Base-by-base conservation (phyloP, 2,329 filamentous ascomycete genomes). In the Berkeleyomyces rouxiae region DNA sequence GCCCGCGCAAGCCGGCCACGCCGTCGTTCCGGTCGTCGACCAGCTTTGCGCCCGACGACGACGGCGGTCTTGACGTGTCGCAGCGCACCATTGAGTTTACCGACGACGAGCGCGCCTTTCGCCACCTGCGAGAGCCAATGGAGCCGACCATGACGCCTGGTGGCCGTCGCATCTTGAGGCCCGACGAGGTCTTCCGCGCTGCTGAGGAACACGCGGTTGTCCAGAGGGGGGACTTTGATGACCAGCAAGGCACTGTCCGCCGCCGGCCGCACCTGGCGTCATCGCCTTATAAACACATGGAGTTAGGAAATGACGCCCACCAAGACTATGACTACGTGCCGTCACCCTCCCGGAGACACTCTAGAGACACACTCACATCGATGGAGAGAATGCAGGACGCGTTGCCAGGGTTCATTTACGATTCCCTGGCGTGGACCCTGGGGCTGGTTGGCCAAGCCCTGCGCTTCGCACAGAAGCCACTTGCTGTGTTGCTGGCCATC, bases 381-480 rank as follows among this genome's bases (percentile, higher is more conserved):
- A 74, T 31, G 66, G 68, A 72, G 2, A 70, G 71, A 36, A 61
- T 78, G 11, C 67, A 71, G 0, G 67, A 71, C 9, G 73, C 73
- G 1, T 63, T 76, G 2, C 75, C 75, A 0, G 68, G 69, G 2
- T 71, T 73, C 5, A 5, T 78, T 6, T 74, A 75, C 61, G 71
- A 75, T 49, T 70, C 73, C 2, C 64, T 76, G 4, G 69, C 70
- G 23, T 87, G 84, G 77, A 64, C 75, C 2, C 66, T 81, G 1
- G 81, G 81, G 39, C 75, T 88, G 13, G 65, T 87, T 10, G 75
- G 75, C 4, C 77, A 84, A 61, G 80, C 83, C 2, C 76, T 89
- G 58, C 75, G 78, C 16, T 80, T 83, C 62, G 74, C 84, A 2
- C 85, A 87, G 70, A 83, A 81, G 53, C 78, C 87, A 0, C 73